These are phyloP conservation scores for Daldinia decipiens DNA, from an alignment of 495 filamentous ascomycete genomes.

Conservation along the genomic window DNA sequence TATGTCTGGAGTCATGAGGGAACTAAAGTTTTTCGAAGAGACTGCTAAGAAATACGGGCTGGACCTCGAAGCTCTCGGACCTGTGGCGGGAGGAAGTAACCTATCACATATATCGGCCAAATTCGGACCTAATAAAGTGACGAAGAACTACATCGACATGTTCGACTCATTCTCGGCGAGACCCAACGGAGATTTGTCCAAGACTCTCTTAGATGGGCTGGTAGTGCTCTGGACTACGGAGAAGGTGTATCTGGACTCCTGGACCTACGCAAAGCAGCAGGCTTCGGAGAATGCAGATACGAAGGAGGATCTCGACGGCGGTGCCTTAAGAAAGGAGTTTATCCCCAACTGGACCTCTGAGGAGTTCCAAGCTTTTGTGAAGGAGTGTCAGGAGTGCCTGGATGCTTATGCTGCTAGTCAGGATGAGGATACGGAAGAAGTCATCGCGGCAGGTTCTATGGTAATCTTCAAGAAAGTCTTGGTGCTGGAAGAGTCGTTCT, in stretches of 20 bases:
- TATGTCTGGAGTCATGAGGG: constrained; percentile 71
- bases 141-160: constrained; percentile 49
- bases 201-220: constrained; percentile 67
- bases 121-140: constrained; percentile 45
- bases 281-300: constrained; percentile 26
- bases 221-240: constrained; percentile 81
- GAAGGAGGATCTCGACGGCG: constrained; percentile 65
- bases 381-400: constrained; percentile 56
- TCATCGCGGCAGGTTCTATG: constrained; percentile 53
- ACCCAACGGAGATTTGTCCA: constrained; percentile 32
- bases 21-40: constrained; percentile 75
- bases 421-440: constrained; percentile 43
- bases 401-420: constrained; percentile 48
- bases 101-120: constrained; percentile 27
- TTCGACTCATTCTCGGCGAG: constrained; percentile 47
- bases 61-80: constrained; percentile 56
- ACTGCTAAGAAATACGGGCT: constrained; percentile 70
- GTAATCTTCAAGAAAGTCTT: constrained; percentile 64
- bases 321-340: constrained; percentile 68
- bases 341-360: constrained; percentile 73
- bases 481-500: constrained; percentile 64
- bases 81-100: constrained; percentile 45
- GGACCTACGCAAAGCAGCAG: constrained; percentile 62
- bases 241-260: constrained; percentile 68
- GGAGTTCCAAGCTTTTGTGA: constrained; percentile 69